phyloP scores from a whole-genome alignment of 768 basidiomycete genomes.

The Lyophyllum atratum region DNA sequence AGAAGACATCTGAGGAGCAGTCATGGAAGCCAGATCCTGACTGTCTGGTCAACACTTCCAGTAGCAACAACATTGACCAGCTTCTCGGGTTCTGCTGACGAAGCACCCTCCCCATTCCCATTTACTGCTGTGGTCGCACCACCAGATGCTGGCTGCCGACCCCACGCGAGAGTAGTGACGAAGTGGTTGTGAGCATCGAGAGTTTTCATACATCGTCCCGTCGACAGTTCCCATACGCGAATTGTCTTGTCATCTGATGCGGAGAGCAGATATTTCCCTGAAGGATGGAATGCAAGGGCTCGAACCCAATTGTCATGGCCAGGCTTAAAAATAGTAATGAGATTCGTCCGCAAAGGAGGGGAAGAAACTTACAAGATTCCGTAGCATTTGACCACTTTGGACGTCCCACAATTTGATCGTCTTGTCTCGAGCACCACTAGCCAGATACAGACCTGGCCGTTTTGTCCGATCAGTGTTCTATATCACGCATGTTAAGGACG shows the following conservation, averaged over 20 bases:
- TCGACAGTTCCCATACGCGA: constrained; percentile 85
- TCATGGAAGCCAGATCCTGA: constrained; percentile 68
- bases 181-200: constrained; percentile 89
- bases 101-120: constrained; percentile 21
- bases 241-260: constrained; percentile 92
- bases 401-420: constrained; percentile 91
- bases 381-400: constrained; percentile 76
- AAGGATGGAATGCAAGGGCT: constrained; percentile 86
- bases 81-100: constrained; percentile 50
- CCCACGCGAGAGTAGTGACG: constrained; percentile 82
- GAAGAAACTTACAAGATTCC: constrained; percentile 61
- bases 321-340: constrained; percentile 36
- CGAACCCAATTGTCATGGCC: constrained; percentile 93
- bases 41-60: constrained; percentile 66
- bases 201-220: constrained; percentile 83
- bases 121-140: constrained; percentile 35
- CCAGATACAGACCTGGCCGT: constrained; percentile 60
- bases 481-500: constrained; percentile 3
- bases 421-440: constrained; percentile 89
- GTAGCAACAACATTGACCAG: constrained; percentile 71
- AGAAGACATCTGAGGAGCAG: not conserved
- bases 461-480: constrained; percentile 56
- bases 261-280: constrained; percentile 87
- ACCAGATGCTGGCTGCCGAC: constrained; percentile 52
- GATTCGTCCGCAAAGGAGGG: constrained; percentile 7